Base-by-base conservation (phyloP, 208 protist species). In the Acanthamoeba healyi region DNA sequence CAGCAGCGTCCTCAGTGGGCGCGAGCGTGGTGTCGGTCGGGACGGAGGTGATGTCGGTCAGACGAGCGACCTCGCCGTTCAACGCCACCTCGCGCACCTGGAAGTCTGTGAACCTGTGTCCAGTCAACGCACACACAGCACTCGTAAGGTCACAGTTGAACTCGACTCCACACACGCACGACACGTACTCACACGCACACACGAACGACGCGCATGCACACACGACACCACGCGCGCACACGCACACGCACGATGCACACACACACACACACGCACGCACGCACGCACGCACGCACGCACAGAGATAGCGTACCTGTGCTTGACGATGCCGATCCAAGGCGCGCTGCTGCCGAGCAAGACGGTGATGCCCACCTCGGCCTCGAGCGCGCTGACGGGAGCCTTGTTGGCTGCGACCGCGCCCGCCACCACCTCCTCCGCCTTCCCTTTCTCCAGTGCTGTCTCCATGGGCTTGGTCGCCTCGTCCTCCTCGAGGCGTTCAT, bases 21-120 rank as follows among this genome's bases (percentile, higher is more conserved):
- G 88, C 26, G 10, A 22, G 2, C 4, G 34, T 42, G 12, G 19
- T 54, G 24, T 92, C 86, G 67, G 61, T 6, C 6, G 88, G 88
- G 24, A 93, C 46, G 26, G 88, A 51, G n/a, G 19, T 26, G 36
- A 81, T 54, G 38, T 93, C 88, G 34, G 88, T 93, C 40, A 93
- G 63, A 29, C 26, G 88, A 0, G 56, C 88, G 1, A 93, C 65
- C 14, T 36, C 12, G 56, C 88, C 88, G 40, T 93, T 63, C 24
- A 81, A 29, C 7, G 88, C 88, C n/a, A 93, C 88, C 42, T 93
- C 88, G 29, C 9, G 26, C 40, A 93, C 88, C 34, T 81, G 56
- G 42, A 93, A 93, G 32, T 93, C 88, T n/a, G 65, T 93, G 26
- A 81, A 93, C 32, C 88, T 93, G 34, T 29, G n/a, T n/a, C n/a